A percentile compares a stretch with the other conserved stretches of the same genome.
These are phyloP conservation scores for Globisporangium paroecandrum DNA, from an alignment of 352 stramenopile species.

Conservation along the genomic window DNA sequence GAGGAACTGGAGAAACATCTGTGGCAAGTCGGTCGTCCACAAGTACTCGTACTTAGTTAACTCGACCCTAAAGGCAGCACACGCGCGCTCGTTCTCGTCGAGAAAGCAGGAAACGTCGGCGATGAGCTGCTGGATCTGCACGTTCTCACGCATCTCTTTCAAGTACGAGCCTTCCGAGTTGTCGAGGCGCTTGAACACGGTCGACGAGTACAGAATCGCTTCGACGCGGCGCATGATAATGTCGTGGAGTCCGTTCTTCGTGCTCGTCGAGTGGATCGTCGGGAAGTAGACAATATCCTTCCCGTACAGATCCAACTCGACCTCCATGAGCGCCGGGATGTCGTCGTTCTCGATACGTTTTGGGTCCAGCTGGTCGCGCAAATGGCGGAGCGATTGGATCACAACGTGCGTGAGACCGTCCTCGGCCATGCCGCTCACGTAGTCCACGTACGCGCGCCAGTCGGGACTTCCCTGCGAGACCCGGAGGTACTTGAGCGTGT, in stretches of 20 bases:
- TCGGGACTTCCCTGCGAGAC: conserved; percentile 89
- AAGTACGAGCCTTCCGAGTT: conserved; percentile 84
- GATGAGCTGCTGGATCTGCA: conserved; percentile 69
- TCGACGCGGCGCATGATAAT: conserved; percentile 66
- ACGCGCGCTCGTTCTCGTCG: conserved; percentile 70
- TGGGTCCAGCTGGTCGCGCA: conserved; percentile 84
- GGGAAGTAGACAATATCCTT: conserved; percentile 85
- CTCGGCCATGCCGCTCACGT: conserved; percentile 89
- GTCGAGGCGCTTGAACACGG: conserved; percentile 84
- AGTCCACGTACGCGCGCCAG: conserved; percentile 92
- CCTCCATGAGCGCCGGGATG: conserved; percentile 83
- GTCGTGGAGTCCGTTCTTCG: conserved; percentile 58
- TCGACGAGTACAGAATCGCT: conserved; percentile 58
- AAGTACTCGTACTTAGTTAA: conserved; percentile 92
- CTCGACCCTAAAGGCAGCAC: conserved; percentile 52
- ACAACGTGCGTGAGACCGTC: conserved; percentile 75
- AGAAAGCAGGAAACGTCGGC: conserved; percentile 82
- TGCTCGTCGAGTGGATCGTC: conserved; percentile 37
- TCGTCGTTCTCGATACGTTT: conserved; percentile 81
- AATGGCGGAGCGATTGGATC: conserved; percentile 55
- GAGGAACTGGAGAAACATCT: conserved; percentile 88
- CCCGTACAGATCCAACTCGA: conserved; percentile 89
- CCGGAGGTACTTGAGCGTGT: conserved; percentile 87
- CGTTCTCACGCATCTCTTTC: conserved; percentile 87
- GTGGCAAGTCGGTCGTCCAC: conserved; percentile 87